phyloP scores from a whole-genome alignment of 805 yeast species.

The Metschnikowia koreensis region DNA sequence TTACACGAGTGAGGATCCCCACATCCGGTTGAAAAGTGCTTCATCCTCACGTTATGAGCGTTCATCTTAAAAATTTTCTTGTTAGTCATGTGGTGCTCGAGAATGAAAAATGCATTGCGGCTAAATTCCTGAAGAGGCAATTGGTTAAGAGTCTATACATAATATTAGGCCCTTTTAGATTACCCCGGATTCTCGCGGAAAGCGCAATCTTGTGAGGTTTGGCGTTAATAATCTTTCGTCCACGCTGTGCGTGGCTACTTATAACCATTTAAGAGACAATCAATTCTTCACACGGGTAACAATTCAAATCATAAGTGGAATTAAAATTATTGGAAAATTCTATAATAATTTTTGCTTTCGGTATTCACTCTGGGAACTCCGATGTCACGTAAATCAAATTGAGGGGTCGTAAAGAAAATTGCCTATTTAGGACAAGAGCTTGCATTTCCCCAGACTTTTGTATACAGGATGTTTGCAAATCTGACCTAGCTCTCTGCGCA shows the following conservation, averaged over 20 bases:
- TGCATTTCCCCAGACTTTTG: background rate
- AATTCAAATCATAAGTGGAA: too few relatives aligned
- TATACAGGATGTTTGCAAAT: too few relatives aligned
- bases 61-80: background rate
- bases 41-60: background rate
- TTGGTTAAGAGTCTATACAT: conserved; percentile 4
- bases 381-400: conserved; percentile 4
- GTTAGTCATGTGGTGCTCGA: background rate
- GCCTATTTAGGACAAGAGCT: conserved; percentile 4
- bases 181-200: conserved; percentile 6
- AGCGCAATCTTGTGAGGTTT: conserved; percentile 8
- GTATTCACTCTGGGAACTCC: conserved; percentile 11
- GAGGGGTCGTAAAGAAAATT: conserved; percentile 1
- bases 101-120: background rate
- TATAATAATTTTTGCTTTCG: too few relatives aligned
- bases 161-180: conserved; percentile 1
- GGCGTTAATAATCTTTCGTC: too few relatives aligned
- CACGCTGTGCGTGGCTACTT: too few relatives aligned
- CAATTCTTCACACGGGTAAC: too few relatives aligned
- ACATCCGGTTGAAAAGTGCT: background rate
- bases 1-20: background rate
- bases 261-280: too few relatives aligned
- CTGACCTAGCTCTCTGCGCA: too few relatives aligned
- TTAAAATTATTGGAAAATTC: too few relatives aligned
- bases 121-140: conserved; percentile 4